Evolutionary conservation across 2,329 filamentous ascomycete species (phyloP), one percentile per base, ranked within the genome.

Genomic region (Xylaria sp.): DNA sequence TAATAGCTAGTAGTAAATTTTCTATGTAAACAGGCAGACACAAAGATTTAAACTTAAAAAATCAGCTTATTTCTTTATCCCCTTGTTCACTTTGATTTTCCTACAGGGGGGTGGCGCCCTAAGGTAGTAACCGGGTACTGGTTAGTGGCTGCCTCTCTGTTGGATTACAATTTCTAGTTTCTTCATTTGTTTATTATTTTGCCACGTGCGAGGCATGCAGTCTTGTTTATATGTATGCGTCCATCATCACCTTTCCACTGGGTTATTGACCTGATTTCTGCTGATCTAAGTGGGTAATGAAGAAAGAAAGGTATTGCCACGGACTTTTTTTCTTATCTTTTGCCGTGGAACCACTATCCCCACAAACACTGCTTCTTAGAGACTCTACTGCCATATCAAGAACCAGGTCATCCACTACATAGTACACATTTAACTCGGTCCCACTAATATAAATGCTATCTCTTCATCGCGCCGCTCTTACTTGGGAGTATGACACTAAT

Each of bases 311-410:
- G 45, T 15, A 27, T 17, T n/a, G 25, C 44, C 54, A 58, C 50
- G 22, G 57, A n/a, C n/a, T 47, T 58, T 45, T 51, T 44, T 53
- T 64, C 65, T 67, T 67, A 67, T 67, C 65, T 67, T 20, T 60
- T 1, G 13, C 44, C 17, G 60, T 60, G 55, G 60, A 38, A 47
- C 60, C n/a, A n/a, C 54, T 13, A 44, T 57, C 53, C 47, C 47
- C 47, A 63, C 64, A 54, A 45, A 31, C 38, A 57, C 44, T 62
- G 53, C 15, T 7, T 17, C 13, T 20, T 22, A 11, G 42, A 22
- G 31, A 54, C 27, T 38, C 57, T 61, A 57, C 50, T 65, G 51
- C 63, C 57, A 57, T 31, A 50, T 61, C 57, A 17, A 50, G 63
- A 61, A 61, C 51, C 20, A 25, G 13, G 9, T 20, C 13, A n/a